Conservation (phyloP, 768 basidiomycete species). For the Boletus vinaceobasis region DNA sequence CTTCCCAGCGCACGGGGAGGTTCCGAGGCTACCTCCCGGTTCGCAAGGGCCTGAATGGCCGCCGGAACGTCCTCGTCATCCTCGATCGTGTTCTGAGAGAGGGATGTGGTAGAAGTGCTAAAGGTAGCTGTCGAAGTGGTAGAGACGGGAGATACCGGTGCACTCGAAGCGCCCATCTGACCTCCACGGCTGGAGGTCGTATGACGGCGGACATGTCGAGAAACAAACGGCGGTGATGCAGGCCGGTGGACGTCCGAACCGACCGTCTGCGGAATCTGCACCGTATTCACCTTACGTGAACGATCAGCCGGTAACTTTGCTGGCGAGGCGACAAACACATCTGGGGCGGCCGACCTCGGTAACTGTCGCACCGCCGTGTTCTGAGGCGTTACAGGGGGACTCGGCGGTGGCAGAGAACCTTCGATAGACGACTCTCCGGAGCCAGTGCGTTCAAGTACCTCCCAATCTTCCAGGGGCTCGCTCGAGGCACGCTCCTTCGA, state of each 20-base stretch:
- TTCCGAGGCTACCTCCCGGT: slow-evolving; percentile 22
- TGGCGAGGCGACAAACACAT: slow-evolving; percentile 17
- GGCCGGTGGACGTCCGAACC: slow-evolving; percentile 19
- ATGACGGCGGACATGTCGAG: slow-evolving; percentile 32
- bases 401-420: slow-evolving; percentile 19
- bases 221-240: slow-evolving; percentile 34
- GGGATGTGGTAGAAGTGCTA: slow-evolving; percentile 17
- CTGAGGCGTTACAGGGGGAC: slow-evolving; percentile 23
- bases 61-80: slow-evolving; percentile 19
- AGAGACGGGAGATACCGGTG: slow-evolving; percentile 32
- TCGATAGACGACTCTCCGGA: slow-evolving; percentile 26
- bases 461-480: slow-evolving; percentile 33
- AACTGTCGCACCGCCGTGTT: slow-evolving; percentile 12
- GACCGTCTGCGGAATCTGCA: slow-evolving; percentile 22
- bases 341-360: slow-evolving; percentile 5
- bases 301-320: slow-evolving; percentile 11
- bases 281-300: slow-evolving; percentile 23
- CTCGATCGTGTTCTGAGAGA: slow-evolving; percentile 16
- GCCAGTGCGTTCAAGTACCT: slow-evolving; percentile 28
- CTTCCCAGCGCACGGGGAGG: slow-evolving; percentile 18
- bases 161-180: slow-evolving; percentile 29
- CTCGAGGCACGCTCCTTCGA: slow-evolving; percentile 34
- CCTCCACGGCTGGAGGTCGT: slow-evolving; percentile 32
- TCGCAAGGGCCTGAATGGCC: slow-evolving; percentile 11
- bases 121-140: slow-evolving; percentile 28